phyloP scores from a whole-genome alignment of 2,329 filamentous ascomycete genomes.

The Trichoderma semiorbis region DNA sequence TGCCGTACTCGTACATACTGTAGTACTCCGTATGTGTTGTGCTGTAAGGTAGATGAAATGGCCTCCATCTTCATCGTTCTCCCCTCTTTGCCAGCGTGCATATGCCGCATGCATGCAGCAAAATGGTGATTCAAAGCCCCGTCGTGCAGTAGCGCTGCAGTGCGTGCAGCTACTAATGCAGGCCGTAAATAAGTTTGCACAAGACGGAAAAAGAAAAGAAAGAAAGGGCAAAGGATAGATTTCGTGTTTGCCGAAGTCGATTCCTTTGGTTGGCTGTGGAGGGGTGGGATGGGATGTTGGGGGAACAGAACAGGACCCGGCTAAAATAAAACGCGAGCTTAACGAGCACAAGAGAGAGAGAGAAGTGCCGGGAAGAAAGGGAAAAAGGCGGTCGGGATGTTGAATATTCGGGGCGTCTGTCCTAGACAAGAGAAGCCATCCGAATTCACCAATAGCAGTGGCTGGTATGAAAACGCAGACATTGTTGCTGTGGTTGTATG shows the following conservation, averaged over 20 bases:
- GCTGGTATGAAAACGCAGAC: background rate
- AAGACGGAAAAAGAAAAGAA: background rate
- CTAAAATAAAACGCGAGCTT: background rate
- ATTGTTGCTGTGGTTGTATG: background rate
- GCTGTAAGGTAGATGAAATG: background rate
- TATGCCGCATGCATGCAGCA: constrained; percentile 1
- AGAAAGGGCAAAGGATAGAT: background rate
- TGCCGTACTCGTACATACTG: background rate
- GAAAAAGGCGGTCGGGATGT: constrained; percentile 2
- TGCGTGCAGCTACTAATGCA: constrained; percentile 11
- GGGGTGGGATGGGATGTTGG: background rate
- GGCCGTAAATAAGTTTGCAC: background rate
- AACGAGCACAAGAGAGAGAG: background rate
- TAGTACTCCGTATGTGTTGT: too few species aligned
- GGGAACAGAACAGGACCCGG: background rate
- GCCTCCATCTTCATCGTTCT: background rate
- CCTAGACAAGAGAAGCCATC: background rate
- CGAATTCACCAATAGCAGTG: background rate
- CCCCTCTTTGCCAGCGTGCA: background rate
- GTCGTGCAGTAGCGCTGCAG: constrained; percentile 11
- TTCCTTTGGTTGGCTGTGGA: constrained; percentile 1
- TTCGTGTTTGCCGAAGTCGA: background rate
- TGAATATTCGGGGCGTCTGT: background rate
- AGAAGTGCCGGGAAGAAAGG: background rate
- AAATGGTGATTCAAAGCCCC: constrained; percentile 5